These are phyloP conservation scores for Leishmania gerbilli DNA, from an alignment of 208 protist species.

Conservation along the genomic window DNA sequence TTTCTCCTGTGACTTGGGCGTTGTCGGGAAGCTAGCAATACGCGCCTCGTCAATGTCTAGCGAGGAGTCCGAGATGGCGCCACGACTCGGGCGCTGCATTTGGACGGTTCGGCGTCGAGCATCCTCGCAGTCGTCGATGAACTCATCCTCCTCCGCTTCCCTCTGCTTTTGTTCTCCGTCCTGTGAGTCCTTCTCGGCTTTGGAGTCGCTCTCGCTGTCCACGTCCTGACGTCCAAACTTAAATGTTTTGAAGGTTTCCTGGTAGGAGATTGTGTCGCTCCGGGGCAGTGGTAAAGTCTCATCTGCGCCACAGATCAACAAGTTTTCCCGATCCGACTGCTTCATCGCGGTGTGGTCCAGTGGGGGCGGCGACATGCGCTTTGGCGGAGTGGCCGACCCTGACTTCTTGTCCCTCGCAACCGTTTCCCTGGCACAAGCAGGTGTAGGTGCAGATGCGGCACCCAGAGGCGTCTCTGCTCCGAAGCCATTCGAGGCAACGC, in stretches of 20 bases:
- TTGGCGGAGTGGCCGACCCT: too few relatives aligned
- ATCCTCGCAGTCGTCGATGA: conserved; percentile 57
- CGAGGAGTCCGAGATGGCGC: conserved; percentile 48
- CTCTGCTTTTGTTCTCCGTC: not conserved
- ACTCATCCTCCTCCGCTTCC: conserved; percentile 21
- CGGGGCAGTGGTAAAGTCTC: not conserved
- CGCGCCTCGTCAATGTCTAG: conserved; percentile 50
- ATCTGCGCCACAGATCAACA: not conserved
- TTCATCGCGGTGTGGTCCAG: not conserved
- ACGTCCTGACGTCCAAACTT: conserved; percentile 30
- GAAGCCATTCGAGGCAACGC: not conserved
- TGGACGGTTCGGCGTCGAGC: conserved; percentile 39
- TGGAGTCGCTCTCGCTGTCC: conserved; percentile 9
- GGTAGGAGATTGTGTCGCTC: not conserved
- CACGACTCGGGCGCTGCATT: conserved; percentile 52
- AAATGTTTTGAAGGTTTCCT: conserved; percentile 33
- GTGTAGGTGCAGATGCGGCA: not conserved
- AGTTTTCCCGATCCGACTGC: conserved; percentile 7
- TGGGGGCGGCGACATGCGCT: conserved; percentile 1
- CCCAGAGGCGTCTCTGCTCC: not conserved
- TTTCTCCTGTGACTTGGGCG: conserved; percentile 65
- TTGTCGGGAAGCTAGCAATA: conserved; percentile 43
- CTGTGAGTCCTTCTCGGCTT: conserved; percentile 10
- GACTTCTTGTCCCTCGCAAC: not conserved
- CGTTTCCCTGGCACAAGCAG: not conserved